A percentile compares a stretch with the other conserved stretches of the same genome.
Conservation (phyloP, 2,329 filamentous ascomycete species). For the Stagonosporopsis cucurbitacearum region DNA sequence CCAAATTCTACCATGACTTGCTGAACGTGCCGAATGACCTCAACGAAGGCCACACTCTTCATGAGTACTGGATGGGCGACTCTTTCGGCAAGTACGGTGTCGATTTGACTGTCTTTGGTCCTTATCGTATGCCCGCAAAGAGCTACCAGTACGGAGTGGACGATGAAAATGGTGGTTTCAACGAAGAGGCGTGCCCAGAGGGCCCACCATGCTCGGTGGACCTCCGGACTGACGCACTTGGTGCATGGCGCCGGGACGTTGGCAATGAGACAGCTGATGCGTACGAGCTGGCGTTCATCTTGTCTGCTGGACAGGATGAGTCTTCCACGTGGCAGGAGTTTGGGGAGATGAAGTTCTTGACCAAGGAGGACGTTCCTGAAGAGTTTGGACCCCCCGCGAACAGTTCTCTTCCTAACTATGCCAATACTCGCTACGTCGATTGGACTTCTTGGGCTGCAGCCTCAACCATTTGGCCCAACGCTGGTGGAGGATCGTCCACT, state of each 20-base stretch:
- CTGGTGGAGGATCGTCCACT: conserved; percentile 59
- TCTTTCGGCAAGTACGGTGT: conserved; percentile 61
- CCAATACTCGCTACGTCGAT: conserved; percentile 59
- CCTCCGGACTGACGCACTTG: conserved; percentile 58
- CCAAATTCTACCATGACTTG: conserved; percentile 59
- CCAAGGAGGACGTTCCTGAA: conserved; percentile 56
- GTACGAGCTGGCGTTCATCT: conserved; percentile 61
- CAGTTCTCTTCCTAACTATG: conserved; percentile 54
- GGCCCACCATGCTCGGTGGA: conserved; percentile 55
- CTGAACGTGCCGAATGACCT: conserved; percentile 59
- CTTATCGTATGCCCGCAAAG: conserved; percentile 57
- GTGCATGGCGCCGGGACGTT: conserved; percentile 59
- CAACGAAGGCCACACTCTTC: conserved; percentile 60
- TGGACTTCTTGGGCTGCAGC: conserved; percentile 63
- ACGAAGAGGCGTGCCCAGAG: conserved; percentile 56
- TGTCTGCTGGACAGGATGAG: conserved; percentile 63
- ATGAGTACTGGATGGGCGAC: conserved; percentile 66
- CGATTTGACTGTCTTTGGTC: conserved; percentile 60
- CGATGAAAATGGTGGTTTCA: conserved; percentile 52
- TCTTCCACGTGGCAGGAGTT: conserved; percentile 65
- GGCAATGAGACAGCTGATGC: conserved; percentile 57
- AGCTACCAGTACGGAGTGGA: conserved; percentile 61
- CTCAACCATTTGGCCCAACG: conserved; percentile 61
- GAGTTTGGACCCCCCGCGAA: conserved; percentile 58
- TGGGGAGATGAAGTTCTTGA: conserved; percentile 60